Base-by-base conservation (phyloP, 2,329 filamentous ascomycete species). In the Alternaria solani region DNA sequence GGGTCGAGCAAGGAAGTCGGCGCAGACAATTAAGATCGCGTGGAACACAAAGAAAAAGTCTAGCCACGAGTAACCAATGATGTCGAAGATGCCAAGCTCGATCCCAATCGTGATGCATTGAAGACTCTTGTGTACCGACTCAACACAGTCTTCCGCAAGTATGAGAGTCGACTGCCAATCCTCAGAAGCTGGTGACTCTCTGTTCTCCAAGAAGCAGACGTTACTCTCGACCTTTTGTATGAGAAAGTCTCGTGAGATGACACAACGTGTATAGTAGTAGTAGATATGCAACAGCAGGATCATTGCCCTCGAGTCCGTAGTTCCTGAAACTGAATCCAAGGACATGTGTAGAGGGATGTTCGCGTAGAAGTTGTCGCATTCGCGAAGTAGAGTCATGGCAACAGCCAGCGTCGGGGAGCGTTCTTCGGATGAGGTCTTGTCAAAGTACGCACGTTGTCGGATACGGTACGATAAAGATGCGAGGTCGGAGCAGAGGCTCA, bases 41-140 rank as follows among this genome's bases (percentile, higher is more conserved):
- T 74, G 69, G 34, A 69, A 71, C 26, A 74, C 56, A 41, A 72
- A 69, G 44, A 69, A 73, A 5, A 71, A 61, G 46, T 72, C 70
- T 3, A 69, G 30, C 64, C 66, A 71, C 0, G 66, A 67, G 38
- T 65, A 62, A 25, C 66, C 68, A 20, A 71, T 68, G 18, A 70
- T 57, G 5, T 61, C 61, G 12, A 67, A 52, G 28, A 71, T 57
- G 2, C 62, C 61, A 9, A 67, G 54, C 11, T 66, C 42, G 7
- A 61, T 57, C 5, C 65, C 66, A 4, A 61, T 60, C 39, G 63
- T 62, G 7, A 73, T 68, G 56, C 61, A 69, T 36, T 67, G 63
- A 34, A 74, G 54, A 39, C 65, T 67, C 39, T 65, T 60, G 44
- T 68, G 63, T 11, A 71, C 69, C 8, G 70, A 72, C 26, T 70